Percentiles rank a stretch among this genome's conserved stretches.
Evolutionary conservation across 1,139 yeast species (phyloP).

Genomic region (Suhomyces bolitotheri): DNA sequence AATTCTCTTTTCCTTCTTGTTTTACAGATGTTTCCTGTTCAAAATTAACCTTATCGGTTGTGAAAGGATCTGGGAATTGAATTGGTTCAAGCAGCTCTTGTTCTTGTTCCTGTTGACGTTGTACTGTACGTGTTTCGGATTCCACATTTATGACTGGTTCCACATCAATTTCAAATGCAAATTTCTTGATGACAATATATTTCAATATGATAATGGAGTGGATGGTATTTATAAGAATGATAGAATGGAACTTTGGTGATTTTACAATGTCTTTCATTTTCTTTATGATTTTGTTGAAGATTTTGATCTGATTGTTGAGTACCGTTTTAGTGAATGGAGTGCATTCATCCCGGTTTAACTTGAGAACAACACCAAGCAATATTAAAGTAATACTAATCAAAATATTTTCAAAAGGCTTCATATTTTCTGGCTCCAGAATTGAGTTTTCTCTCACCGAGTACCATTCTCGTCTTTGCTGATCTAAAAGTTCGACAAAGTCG

Average conservation of each 20-base stretch:
- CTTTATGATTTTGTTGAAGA: conserved; percentile 30
- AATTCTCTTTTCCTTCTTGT: conserved; percentile 1
- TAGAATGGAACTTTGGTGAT: conserved; percentile 19
- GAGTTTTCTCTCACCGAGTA: conserved; percentile 16
- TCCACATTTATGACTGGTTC: background rate
- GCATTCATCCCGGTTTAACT: conserved; percentile 16
- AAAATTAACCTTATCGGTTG: background rate
- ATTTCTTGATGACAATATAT: conserved; percentile 26
- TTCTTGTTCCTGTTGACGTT: no score
- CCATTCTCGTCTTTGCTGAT: conserved; percentile 32
- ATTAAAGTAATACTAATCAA: conserved; percentile 35
- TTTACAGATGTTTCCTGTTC: background rate
- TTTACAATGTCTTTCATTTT: conserved; percentile 20
- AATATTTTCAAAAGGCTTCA: conserved; percentile 20
- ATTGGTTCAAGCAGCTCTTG: conserved; percentile 2
- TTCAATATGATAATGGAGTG: conserved; percentile 37
- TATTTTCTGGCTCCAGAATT: background rate
- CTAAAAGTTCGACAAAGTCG: conserved; percentile 19
- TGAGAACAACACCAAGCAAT: conserved; percentile 25
- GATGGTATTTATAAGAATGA: conserved; percentile 27
- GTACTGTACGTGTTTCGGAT: background rate
- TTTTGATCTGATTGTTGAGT: conserved; percentile 35
- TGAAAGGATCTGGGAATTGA: conserved; percentile 3
- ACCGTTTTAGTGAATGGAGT: conserved; percentile 15
- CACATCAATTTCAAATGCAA: conserved; percentile 11